These are phyloP conservation scores for Silene conica DNA, from an alignment of 148 eudicot species.

Conservation along the genomic window DNA sequence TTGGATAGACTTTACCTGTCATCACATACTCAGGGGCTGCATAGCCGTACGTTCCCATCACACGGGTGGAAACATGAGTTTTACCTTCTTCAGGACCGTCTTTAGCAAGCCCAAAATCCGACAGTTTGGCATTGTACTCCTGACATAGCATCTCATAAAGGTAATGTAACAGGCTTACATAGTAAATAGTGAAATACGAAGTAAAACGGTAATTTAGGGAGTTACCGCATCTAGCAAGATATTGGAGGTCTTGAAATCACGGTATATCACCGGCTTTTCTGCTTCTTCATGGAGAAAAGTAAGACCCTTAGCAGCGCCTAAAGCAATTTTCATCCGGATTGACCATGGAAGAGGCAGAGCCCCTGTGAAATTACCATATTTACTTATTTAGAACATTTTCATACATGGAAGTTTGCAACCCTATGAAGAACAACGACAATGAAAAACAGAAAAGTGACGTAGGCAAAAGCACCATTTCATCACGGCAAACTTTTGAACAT, in stretches of 20 bases:
- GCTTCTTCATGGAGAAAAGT: constrained; percentile 98
- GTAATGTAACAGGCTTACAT: constrained; percentile 3
- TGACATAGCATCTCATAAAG: constrained; percentile 35
- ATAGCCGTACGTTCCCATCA: constrained; percentile 97
- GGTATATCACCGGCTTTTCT: constrained; percentile 85
- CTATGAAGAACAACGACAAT: neutral
- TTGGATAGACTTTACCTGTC: constrained; percentile 30
- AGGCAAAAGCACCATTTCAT: no score
- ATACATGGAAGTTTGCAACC: neutral
- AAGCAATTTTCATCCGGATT: constrained; percentile 88
- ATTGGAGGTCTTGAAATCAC: constrained; percentile 96
- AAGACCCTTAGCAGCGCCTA: constrained; percentile 89
- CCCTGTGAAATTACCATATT: constrained; percentile 38
- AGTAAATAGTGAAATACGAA: constrained; percentile 1
- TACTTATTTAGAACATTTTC: neutral
- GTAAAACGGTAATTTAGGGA: constrained; percentile 4
- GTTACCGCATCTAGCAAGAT: constrained; percentile 92
- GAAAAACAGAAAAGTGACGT: no score
- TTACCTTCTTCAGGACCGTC: constrained; percentile 97
- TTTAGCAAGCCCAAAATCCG: constrained; percentile 96
- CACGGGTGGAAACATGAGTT: constrained; percentile 95
- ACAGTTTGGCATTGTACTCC: constrained; percentile 94
- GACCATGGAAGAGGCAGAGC: constrained; percentile 95
- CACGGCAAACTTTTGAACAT: no score
- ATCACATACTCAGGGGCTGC: constrained; percentile 73